phyloP scores from a whole-genome alignment of 2,329 filamentous ascomycete species.

The Alternaria atra region DNA sequence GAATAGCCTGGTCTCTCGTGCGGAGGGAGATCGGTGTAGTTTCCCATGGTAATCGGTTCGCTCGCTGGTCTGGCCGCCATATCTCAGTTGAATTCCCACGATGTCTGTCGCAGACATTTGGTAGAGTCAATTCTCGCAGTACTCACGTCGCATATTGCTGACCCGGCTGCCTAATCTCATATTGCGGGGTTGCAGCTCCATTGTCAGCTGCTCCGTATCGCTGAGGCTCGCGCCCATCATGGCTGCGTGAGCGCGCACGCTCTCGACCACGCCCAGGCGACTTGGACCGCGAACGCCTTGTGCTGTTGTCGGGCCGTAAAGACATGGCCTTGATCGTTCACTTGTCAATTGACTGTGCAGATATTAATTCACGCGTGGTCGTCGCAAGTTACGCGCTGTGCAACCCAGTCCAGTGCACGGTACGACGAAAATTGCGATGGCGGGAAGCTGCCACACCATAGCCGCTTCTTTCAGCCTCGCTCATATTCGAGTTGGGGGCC shows the following conservation, averaged over 20 bases:
- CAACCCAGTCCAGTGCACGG: conserved; percentile 6
- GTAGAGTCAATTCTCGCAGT: conserved; percentile 7
- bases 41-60: conserved; percentile 55
- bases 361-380: conserved; percentile 8
- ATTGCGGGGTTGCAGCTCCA: conserved; percentile 47
- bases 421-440: conserved; percentile 29
- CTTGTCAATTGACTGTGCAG: background rate
- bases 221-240: conserved; percentile 50
- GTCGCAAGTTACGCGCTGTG: conserved; percentile 8
- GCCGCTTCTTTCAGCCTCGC: conserved; percentile 19
- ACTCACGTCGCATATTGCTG: conserved; percentile 49
- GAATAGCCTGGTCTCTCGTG: conserved; percentile 54
- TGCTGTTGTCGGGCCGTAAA: conserved; percentile 53
- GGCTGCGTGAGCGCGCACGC: conserved; percentile 53
- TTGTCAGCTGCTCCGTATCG: conserved; percentile 40
- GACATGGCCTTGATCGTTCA: conserved; percentile 41
- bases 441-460: conserved; percentile 24
- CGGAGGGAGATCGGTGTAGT: conserved; percentile 56
- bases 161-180: conserved; percentile 54
- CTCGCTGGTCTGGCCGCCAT: conserved; percentile 43
- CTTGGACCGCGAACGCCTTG: conserved; percentile 54
- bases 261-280: conserved; percentile 50
- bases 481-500: conserved; percentile 25
- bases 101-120: conserved; percentile 5
- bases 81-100: conserved; percentile 34